phyloP scores from a whole-genome alignment of 2,329 filamentous ascomycete genomes.

The Pseudogymnoascus sp. region DNA sequence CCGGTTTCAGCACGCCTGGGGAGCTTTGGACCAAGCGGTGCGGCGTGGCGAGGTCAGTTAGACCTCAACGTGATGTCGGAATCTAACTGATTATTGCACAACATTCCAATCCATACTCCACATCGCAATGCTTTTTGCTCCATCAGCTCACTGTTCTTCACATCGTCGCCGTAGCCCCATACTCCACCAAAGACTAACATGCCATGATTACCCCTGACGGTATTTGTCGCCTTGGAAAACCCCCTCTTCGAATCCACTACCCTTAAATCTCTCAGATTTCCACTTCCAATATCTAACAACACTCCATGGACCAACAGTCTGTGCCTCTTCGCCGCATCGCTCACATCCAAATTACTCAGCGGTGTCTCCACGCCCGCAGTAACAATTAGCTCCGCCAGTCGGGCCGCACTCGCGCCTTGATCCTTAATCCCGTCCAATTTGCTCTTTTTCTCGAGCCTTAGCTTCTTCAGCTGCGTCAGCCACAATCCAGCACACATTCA shows the following conservation, averaged over 20 bases:
- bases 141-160: too few relatives aligned
- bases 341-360: constrained; percentile 58
- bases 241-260: constrained; percentile 30
- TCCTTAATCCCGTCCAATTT: constrained; percentile 49
- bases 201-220: constrained; percentile 41
- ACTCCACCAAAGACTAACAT: constrained; percentile 42
- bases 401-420: constrained; percentile 45
- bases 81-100: too few relatives aligned
- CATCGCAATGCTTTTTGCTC: too few relatives aligned
- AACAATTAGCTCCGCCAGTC: constrained; percentile 71
- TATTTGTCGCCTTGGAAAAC: constrained; percentile 18
- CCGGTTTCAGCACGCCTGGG: too few relatives aligned
- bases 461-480: constrained; percentile 42
- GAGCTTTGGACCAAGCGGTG: too few relatives aligned
- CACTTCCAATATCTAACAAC: constrained; percentile 55
- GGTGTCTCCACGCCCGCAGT: constrained; percentile 57
- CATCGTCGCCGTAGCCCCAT: too few relatives aligned
- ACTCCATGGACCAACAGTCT: constrained; percentile 69
- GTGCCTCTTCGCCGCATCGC: constrained; percentile 60
- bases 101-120: too few relatives aligned
- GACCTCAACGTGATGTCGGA: too few relatives aligned
- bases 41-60: too few relatives aligned
- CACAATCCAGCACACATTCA: constrained; percentile 47
- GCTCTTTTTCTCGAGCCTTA: constrained; percentile 39
- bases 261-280: constrained; percentile 41